Base-by-base conservation (phyloP, 2,329 filamentous ascomycete species). In the Monilinia laxa region DNA sequence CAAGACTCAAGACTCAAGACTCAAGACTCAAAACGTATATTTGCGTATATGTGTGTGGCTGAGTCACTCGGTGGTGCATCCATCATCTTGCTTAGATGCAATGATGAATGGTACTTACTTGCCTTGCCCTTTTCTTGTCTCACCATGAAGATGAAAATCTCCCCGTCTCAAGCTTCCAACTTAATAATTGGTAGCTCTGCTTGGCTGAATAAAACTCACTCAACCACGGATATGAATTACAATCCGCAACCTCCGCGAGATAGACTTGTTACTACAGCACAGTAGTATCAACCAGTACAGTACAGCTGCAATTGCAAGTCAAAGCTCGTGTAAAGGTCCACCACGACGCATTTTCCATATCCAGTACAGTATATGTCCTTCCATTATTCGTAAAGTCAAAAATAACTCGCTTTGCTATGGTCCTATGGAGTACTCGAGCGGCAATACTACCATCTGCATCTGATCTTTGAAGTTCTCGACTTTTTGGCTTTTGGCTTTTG, bases 21-120 rank as follows among this genome's bases (percentile, higher is more conserved):
- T 47, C 56, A 47, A 59, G 25, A 23, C 51, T 14, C 18, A n/a
- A 38, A 20, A 7, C 45, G 42, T 45, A 49, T 31, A 35, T 10
- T 31, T 52, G 47, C 28, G 58, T 6, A 35, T 62, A 49, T 31
- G 31, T 51, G 42, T 51, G 62, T 64, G 62, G 62, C 62, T 64
- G 53, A 64, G 53, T 64, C n/a, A 58, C 53, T 38, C 57, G 28
- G 51, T 49, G 31, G 20, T n/a, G 18, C 45, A 45, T 54, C 18
- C 31, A 35, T 35, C 31, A 35, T 35, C 7, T 1, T 35, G 31
- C 31, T 35, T 35, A 6, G 31, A 35, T 35, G 31, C 31, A 35
- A 9, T 35, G 7, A 35, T 35, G 31, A 47, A 55, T 40, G 49
- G 31, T 38, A 45, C 12, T 52, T 59, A 23, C 56, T 35, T 35